Percentiles rank a stretch among this genome's conserved stretches.
Conservation (phyloP, 768 basidiomycete genomes). For the Mycena epipterygia region DNA sequence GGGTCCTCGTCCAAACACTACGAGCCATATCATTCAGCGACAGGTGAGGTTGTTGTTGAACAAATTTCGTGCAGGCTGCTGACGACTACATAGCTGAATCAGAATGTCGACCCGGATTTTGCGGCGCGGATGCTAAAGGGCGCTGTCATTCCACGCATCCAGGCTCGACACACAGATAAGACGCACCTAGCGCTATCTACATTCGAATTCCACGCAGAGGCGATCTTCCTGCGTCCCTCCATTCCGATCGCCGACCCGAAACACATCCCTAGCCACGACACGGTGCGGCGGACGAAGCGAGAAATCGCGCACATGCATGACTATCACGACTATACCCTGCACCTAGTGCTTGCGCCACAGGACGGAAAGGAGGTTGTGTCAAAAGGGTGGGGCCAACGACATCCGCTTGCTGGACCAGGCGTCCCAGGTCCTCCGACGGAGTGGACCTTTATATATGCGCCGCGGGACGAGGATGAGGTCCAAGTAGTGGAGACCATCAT, state of each 20-base stretch:
- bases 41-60: constrained; percentile 6
- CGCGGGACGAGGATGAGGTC: constrained; percentile 28
- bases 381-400: constrained; percentile 33
- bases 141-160: constrained; percentile 23
- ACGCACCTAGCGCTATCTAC: constrained; percentile 29
- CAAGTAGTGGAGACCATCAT: constrained; percentile 27
- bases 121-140: not conserved
- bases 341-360: constrained; percentile 31
- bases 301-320: constrained; percentile 35
- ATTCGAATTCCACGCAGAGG: constrained; percentile 33
- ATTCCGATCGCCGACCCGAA: constrained; percentile 31
- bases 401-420: constrained; percentile 30
- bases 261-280: constrained; percentile 32
- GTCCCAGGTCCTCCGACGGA: constrained; percentile 32
- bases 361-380: constrained; percentile 28
- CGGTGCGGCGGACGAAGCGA: constrained; percentile 32
- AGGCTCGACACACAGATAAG: constrained; percentile 28
- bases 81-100: constrained; percentile 8
- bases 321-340: constrained; percentile 31
- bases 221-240: constrained; percentile 29
- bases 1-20: constrained; percentile 22
- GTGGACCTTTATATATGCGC: constrained; percentile 33
- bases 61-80: not conserved
- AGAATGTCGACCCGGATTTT: constrained; percentile 20
- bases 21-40: constrained; percentile 32